Conservation (phyloP, 768 basidiomycete genomes). For the Boletus rubescentipes region DNA sequence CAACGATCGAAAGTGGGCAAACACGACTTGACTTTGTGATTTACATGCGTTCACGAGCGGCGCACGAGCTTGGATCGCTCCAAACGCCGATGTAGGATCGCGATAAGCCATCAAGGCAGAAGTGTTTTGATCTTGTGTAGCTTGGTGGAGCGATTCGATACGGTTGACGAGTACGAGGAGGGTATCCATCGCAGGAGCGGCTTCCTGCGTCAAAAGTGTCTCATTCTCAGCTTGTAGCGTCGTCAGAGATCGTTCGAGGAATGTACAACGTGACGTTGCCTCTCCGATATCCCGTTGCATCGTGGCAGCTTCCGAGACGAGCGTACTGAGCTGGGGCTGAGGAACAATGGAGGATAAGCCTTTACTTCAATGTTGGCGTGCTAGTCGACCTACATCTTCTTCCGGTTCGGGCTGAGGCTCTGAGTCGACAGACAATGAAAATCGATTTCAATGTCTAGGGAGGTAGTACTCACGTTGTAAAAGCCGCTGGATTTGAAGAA, state of each 20-base stretch:
- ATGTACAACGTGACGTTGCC: background rate
- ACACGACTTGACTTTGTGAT: constrained; percentile 7
- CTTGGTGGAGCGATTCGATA: constrained; percentile 9
- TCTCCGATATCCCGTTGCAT: constrained; percentile 11
- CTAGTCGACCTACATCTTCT: background rate
- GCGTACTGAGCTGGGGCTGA: background rate
- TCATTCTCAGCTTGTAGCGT: constrained; percentile 3
- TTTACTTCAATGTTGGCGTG: background rate
- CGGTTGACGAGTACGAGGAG: constrained; percentile 1
- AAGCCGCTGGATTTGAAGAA: background rate
- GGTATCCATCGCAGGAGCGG: constrained; percentile 4
- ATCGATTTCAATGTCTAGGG: background rate
- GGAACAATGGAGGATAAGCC: background rate
- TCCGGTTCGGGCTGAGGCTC: background rate
- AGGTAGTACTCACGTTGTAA: background rate
- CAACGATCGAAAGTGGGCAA: constrained; percentile 3
- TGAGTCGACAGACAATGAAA: background rate
- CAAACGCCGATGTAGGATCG: constrained; percentile 2
- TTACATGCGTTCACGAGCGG: constrained; percentile 6
- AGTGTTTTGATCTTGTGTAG: background rate
- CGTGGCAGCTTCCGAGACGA: background rate
- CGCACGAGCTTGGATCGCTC: background rate
- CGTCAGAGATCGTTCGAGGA: background rate
- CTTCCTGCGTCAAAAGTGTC: background rate
- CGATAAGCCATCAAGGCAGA: background rate